Evolutionary conservation across 352 stramenopile genomes (phyloP), one percentile per base, ranked within the genome.

Genomic region (Pythium chondricola): DNA sequence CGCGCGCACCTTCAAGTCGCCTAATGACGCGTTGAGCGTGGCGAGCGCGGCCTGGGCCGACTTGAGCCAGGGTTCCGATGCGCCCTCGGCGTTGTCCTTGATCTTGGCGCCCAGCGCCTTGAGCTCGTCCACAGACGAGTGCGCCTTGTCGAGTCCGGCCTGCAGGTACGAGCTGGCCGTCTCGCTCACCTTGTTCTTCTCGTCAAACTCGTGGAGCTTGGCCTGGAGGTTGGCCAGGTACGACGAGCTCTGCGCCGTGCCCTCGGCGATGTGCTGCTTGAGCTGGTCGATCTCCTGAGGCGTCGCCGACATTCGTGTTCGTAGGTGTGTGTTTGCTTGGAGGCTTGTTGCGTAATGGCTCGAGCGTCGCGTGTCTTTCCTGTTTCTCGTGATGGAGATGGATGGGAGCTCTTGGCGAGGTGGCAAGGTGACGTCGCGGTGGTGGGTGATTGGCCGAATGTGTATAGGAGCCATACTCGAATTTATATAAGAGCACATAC

Each of bases 41-140:
- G 47, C 65, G 31, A 87, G 65, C 41, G 78, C 77, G 21, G 61
- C 69, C 44, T 83, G 81, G 31, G 73, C 68, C 40, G 66, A 65
- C 43, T 77, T 54, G 27, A 84, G 58, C 16, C 76, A 62, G 24
- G 74, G 45, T 1, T 61, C 63, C n/a, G 74, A 82, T 35, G 65
- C 69, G 48, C 57, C 64, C 52, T 69, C 71, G 16, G 69, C 72
- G 45, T 70, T 74, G 26, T 83, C 62, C 60, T 80, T 72, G 20
- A 89, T 58, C 25, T 58, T 58, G 21, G 69, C 68, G 30, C 72
- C 72, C 29, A 85, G 42, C 25, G 71, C 60, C 58, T 83, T 83
- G 20, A 89, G 63, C 53, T 87, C 74, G 45, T 89, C 78, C 31
- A 87, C 74, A n/a, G 74, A 81, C 48, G 72, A 61, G 69, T 87